Conservation (phyloP, 2,329 filamentous ascomycete species). For the Cordyceps cateniannulata region DNA sequence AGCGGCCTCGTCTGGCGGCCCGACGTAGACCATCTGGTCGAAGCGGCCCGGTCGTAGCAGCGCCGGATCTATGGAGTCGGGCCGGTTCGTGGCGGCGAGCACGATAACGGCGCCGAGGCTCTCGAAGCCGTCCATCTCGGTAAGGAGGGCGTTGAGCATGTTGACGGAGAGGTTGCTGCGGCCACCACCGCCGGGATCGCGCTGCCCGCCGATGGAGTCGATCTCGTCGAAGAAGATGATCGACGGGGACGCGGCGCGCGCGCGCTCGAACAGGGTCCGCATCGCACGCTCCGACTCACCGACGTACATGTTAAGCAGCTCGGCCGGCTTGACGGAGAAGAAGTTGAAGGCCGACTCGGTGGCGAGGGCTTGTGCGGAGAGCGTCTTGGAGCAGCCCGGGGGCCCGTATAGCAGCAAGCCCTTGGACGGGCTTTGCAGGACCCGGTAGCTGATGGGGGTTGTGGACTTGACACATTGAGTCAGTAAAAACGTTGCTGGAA, state of each 20-base stretch:
- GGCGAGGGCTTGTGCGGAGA: conserved; percentile 84
- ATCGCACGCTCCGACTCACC: conserved; percentile 87
- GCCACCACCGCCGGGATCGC: conserved; percentile 30
- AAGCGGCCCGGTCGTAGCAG: conserved; percentile 81
- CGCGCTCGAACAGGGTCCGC: conserved; percentile 78
- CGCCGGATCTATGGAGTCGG: conserved; percentile 78
- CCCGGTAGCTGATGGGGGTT: conserved; percentile 25
- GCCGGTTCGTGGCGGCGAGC: conserved; percentile 86
- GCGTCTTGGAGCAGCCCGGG: conserved; percentile 90
- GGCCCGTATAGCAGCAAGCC: conserved; percentile 87
- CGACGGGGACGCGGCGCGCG: conserved; percentile 76
- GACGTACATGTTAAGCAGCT: conserved; percentile 94
- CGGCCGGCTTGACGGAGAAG: conserved; percentile 87
- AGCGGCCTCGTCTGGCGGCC: conserved; percentile 67
- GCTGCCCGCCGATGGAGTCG: conserved; percentile 66
- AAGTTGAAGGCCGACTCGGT: conserved; percentile 91
- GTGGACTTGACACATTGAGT: conserved; percentile 20
- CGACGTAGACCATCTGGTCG: conserved; percentile 79
- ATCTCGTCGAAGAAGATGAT: conserved; percentile 98
- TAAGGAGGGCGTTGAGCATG: conserved; percentile 81
- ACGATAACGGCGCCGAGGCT: conserved; percentile 76
- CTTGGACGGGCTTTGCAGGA: conserved; percentile 57
- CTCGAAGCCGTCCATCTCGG: conserved; percentile 95
- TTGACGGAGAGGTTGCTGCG: conserved; percentile 53
- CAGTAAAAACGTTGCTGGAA: conserved; percentile 1